These are phyloP conservation scores for Puccinia polysora DNA, from an alignment of 1,284 basidiomycete genomes.

Conservation along the genomic window DNA sequence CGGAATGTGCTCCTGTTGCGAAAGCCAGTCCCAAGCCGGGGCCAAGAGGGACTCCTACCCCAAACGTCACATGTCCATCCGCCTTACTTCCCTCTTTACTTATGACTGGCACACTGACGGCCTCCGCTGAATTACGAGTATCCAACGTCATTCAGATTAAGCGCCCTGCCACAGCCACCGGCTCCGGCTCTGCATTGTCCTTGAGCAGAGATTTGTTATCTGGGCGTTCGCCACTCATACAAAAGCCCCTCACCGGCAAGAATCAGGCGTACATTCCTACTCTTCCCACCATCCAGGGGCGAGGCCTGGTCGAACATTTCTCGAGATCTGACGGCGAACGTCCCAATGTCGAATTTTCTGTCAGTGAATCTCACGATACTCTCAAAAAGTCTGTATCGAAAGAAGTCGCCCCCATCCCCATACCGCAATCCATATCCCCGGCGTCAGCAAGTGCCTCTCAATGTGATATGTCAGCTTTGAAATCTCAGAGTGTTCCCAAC, in stretches of 20 bases:
- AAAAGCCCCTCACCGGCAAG: not conserved
- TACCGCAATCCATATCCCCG: not conserved
- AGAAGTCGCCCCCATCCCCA: not conserved
- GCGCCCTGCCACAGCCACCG: constrained; percentile 25
- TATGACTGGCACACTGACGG: not conserved
- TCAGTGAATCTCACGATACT: not conserved
- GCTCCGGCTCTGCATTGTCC: constrained; percentile 5
- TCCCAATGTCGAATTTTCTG: not conserved
- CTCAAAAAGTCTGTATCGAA: not conserved
- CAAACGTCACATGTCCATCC: constrained; percentile 7
- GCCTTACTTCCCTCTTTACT: not conserved
- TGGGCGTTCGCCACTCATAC: not conserved
- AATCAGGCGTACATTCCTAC: not conserved
- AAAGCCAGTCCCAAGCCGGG: constrained; percentile 16
- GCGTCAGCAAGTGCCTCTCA: not conserved
- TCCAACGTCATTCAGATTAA: not conserved
- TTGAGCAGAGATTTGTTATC: not conserved
- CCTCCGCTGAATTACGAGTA: constrained; percentile 6
- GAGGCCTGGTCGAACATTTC: not conserved
- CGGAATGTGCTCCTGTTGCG: not conserved
- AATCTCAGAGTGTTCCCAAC: constrained; percentile 7
- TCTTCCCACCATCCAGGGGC: constrained; percentile 1
- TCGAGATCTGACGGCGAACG: not conserved
- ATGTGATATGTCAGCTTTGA: not conserved
- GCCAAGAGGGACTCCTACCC: not conserved